Evolutionary conservation across 106 monocot genomes (phyloP).

Genomic region (Dioscorea dumetorum): DNA sequence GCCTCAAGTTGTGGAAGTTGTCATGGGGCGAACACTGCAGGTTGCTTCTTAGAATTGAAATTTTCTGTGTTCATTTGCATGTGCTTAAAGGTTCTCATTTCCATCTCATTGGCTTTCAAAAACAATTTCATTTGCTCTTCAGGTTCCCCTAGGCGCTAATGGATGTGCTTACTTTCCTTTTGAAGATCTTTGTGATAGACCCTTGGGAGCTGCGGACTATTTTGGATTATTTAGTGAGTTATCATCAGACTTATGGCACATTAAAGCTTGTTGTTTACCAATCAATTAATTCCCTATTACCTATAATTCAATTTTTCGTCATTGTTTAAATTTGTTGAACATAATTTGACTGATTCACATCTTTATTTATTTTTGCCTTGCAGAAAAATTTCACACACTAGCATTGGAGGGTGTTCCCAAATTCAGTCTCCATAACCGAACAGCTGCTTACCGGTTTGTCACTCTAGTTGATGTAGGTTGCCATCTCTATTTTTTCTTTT

Average conservation of each 20-base stretch:
- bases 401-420: constrained; percentile 87
- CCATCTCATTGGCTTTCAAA: neutral
- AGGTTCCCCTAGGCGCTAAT: constrained; percentile 77
- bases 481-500: neutral
- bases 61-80: neutral
- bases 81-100: neutral
- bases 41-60: constrained; percentile 15
- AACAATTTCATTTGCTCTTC: constrained; percentile 6
- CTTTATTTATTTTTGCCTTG: constrained; percentile 6
- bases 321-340: too few species aligned
- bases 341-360: too few species aligned
- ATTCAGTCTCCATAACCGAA: constrained; percentile 69
- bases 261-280: too few species aligned
- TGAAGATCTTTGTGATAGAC: constrained; percentile 89
- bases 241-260: neutral
- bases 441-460: constrained; percentile 92
- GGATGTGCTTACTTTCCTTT: constrained; percentile 96
- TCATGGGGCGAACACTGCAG: constrained; percentile 89
- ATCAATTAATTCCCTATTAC: too few species aligned
- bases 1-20: constrained; percentile 80
- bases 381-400: constrained; percentile 92
- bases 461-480: constrained; percentile 80
- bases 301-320: too few species aligned
- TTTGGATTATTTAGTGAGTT: constrained; percentile 91
- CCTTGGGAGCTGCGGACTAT: constrained; percentile 95